Evolutionary conservation across 2,329 filamentous ascomycete genomes (phyloP).

Genomic region (Fusarium mangiferae): DNA sequence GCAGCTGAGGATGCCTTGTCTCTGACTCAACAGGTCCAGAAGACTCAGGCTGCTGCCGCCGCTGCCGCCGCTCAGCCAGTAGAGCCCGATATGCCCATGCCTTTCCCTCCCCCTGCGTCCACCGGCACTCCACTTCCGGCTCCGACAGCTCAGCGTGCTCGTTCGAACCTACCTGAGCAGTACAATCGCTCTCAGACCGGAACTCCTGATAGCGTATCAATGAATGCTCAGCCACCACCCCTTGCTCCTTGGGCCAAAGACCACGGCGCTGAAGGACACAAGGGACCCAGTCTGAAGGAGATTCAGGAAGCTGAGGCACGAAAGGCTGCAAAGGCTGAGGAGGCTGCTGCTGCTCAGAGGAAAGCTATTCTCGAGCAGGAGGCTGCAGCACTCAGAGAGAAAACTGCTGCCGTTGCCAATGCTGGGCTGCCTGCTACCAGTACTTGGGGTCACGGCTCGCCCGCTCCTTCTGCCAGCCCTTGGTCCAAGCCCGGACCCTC

Average conservation of each 20-base stretch:
- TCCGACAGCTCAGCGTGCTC: conserved; percentile 85
- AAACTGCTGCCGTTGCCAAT: conserved; percentile 58
- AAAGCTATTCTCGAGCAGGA: conserved; percentile 86
- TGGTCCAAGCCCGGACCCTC: conserved; percentile 72
- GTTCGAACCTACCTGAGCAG: conserved; percentile 84
- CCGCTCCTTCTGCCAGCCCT: conserved; percentile 71
- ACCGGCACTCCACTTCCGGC: conserved; percentile 87
- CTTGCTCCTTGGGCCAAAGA: conserved; percentile 97
- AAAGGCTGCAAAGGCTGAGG: conserved; percentile 90
- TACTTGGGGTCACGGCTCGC: conserved; percentile 87
- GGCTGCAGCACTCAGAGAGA: conserved; percentile 68
- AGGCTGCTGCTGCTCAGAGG: conserved; percentile 79
- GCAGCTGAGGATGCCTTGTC: conserved; percentile 63
- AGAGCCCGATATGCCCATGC: conserved; percentile 75
- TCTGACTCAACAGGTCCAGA: conserved; percentile 85
- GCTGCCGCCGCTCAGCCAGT: conserved; percentile 57
- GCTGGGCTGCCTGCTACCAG: conserved; percentile 83
- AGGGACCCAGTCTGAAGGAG: conserved; percentile 92
- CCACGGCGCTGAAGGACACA: conserved; percentile 73
- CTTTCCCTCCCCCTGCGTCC: conserved; percentile 70
- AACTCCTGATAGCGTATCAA: conserved; percentile 69
- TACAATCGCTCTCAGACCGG: conserved; percentile 78
- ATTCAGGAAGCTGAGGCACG: conserved; percentile 96
- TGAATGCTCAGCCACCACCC: conserved; percentile 68
- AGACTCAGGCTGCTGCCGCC: conserved; percentile 67